A percentile compares a stretch with the other conserved stretches of the same genome.
Conservation (phyloP, 768 basidiomycete species). For the Tylopilus intermedius region DNA sequence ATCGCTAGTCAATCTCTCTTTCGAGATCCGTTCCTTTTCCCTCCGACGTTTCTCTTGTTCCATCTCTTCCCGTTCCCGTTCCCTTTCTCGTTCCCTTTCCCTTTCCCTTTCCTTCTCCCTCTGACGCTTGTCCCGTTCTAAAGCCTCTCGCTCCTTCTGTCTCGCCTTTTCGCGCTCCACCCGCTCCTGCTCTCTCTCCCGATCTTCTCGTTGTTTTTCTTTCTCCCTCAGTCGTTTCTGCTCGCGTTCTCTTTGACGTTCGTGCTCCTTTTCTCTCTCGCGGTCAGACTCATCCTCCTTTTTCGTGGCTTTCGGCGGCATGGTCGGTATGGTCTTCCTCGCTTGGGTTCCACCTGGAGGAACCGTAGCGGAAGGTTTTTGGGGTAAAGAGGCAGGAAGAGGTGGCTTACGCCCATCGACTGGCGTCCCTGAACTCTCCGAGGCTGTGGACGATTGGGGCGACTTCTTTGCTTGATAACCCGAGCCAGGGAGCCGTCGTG, state of each 20-base stretch:
- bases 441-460: constrained; percentile 17
- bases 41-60: constrained; percentile 19
- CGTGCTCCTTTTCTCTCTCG: constrained; percentile 21
- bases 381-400: constrained; percentile 30
- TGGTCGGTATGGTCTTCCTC: constrained; percentile 25
- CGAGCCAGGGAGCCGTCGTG: constrained; percentile 44
- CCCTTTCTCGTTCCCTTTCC: no score
- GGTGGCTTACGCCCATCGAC: constrained; percentile 30
- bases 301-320: constrained; percentile 18
- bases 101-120: constrained; percentile 21
- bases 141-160: constrained; percentile 19
- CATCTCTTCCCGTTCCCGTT: constrained; percentile 20
- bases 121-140: constrained; percentile 24
- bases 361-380: constrained; percentile 30
- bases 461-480: constrained; percentile 41
- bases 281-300: constrained; percentile 28
- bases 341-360: constrained; percentile 24
- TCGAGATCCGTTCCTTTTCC: constrained; percentile 22
- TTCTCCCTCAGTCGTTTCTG: constrained; percentile 20
- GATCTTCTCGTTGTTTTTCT: constrained; percentile 22
- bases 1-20: constrained; percentile 17
- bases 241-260: constrained; percentile 26
- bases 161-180: constrained; percentile 19
- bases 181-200: constrained; percentile 17
- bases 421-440: constrained; percentile 24